phyloP scores from a whole-genome alignment of 2,329 filamentous ascomycete species.

The Reticulascus tulasneorum region DNA sequence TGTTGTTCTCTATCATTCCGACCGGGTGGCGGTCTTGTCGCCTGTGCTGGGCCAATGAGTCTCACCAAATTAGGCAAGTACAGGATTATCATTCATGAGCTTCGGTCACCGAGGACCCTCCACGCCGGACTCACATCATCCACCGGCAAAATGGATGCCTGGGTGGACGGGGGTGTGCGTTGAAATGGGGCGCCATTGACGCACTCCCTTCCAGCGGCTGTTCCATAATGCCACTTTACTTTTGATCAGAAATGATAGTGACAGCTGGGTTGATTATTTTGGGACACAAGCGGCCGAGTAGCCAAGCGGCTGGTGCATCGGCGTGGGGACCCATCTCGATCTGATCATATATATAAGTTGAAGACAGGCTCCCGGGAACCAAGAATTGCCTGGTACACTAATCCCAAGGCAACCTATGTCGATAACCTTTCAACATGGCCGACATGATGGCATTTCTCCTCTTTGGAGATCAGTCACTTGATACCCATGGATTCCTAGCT shows the following conservation, averaged over 20 bases:
- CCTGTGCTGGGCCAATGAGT: constrained; percentile 13
- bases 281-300: constrained; percentile 2
- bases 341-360: constrained; percentile 17
- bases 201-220: constrained; percentile 13
- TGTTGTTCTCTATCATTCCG: no score
- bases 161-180: constrained; percentile 17
- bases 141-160: constrained; percentile 15
- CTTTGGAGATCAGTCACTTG: constrained; percentile 68
- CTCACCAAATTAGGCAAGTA: constrained; percentile 30
- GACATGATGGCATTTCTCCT: constrained; percentile 54
- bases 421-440: constrained; percentile 34
- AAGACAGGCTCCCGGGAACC: constrained; percentile 11
- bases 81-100: constrained; percentile 30
- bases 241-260: constrained; percentile 15
- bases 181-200: constrained; percentile 12
- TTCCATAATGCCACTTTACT: constrained; percentile 15
- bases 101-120: constrained; percentile 41
- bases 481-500: constrained; percentile 61
- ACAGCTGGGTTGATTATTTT: constrained; percentile 20
- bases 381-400: constrained; percentile 8
- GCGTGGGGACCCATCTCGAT: constrained; percentile 6
- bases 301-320: constrained; percentile 1
- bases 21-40: constrained; percentile 13
- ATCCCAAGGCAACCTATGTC: constrained; percentile 20
- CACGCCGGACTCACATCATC: constrained; percentile 30